A percentile compares a stretch with the other conserved stretches of the same genome.
phyloP scores from a whole-genome alignment of 495 filamentous ascomycete species.

The Entonaema liquescens region DNA sequence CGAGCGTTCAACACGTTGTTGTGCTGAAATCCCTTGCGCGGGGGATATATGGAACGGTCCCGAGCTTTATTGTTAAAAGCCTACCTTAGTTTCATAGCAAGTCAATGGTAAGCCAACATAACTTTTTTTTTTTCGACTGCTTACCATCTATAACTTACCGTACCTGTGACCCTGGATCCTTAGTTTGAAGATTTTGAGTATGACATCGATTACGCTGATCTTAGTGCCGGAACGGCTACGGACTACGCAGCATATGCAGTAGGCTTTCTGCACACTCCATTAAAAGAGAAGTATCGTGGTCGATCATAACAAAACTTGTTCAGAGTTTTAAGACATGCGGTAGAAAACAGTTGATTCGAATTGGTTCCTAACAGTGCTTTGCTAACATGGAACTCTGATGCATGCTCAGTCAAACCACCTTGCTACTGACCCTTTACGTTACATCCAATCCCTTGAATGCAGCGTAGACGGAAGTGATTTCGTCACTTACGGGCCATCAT shows the following conservation, averaged over 20 bases:
- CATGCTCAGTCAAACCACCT: background rate
- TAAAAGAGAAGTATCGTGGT: slow-evolving; percentile 24
- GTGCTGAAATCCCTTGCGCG: slow-evolving; percentile 10
- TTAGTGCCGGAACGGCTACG: slow-evolving; percentile 11
- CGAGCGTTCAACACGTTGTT: background rate
- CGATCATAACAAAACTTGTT: slow-evolving; percentile 34
- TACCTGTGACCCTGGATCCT: background rate
- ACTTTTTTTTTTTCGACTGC: background rate
- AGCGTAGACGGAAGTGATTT: slow-evolving; percentile 1
- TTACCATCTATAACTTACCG: background rate
- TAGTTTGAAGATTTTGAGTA: slow-evolving; percentile 2
- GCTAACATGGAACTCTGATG: background rate
- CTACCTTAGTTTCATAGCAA: slow-evolving; percentile 7
- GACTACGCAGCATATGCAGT: slow-evolving; percentile 22
- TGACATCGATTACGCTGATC: slow-evolving; percentile 28
- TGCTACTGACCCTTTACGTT: slow-evolving; percentile 28
- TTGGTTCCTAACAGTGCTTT: slow-evolving; percentile 18
- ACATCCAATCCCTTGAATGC: slow-evolving; percentile 25
- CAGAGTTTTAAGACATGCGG: slow-evolving; percentile 15
- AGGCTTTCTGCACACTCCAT: slow-evolving; percentile 14
- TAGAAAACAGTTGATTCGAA: slow-evolving; percentile 7
- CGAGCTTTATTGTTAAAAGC: slow-evolving; percentile 1
- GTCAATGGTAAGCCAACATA: background rate
- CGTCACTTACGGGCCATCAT: background rate
- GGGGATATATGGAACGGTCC: slow-evolving; percentile 8